Percentiles rank a stretch among this genome's conserved stretches.
Evolutionary conservation across 1,139 yeast species (phyloP).

Genomic region (Pichia sp.): DNA sequence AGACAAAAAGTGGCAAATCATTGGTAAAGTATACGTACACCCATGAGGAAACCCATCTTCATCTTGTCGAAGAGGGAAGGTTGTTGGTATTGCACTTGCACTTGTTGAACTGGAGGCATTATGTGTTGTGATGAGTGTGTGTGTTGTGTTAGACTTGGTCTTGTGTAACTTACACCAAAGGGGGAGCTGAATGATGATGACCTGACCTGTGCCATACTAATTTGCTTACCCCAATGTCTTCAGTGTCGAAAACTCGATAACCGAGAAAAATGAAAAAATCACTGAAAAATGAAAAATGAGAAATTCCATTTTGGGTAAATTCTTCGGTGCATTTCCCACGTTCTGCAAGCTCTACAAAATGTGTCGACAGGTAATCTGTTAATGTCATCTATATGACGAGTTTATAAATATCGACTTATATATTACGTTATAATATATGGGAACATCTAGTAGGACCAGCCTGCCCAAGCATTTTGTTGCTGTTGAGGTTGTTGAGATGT

Average conservation of each 20-base stretch:
- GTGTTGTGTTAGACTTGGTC: constrained; percentile 27
- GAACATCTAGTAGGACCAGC: constrained; percentile 14
- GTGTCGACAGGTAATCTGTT: no score
- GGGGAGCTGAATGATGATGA: no score
- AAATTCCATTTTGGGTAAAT: not conserved
- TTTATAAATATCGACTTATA: no score
- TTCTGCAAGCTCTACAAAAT: no score
- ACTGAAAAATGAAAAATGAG: not conserved
- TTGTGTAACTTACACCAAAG: no score
- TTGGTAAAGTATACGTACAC: constrained; percentile 34
- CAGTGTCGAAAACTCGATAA: not conserved
- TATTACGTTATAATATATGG: no score
- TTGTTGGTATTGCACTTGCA: constrained; percentile 64
- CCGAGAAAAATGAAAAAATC: not conserved
- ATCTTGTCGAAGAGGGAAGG: constrained; percentile 93
- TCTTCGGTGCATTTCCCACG: no score
- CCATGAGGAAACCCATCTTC: constrained; percentile 99
- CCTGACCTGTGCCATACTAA: no score
- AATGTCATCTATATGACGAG: no score
- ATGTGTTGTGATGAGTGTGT: no score
- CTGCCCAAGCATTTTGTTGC: constrained; percentile 12
- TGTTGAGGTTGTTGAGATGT: constrained; percentile 17
- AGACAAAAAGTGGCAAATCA: not conserved
- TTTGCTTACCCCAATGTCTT: no score
- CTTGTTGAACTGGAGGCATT: constrained; percentile 85